Evolutionary conservation across 2,329 filamentous ascomycete species (phyloP), one percentile per base, ranked within the genome.

Genomic region (Lachnellula subtilissima): DNA sequence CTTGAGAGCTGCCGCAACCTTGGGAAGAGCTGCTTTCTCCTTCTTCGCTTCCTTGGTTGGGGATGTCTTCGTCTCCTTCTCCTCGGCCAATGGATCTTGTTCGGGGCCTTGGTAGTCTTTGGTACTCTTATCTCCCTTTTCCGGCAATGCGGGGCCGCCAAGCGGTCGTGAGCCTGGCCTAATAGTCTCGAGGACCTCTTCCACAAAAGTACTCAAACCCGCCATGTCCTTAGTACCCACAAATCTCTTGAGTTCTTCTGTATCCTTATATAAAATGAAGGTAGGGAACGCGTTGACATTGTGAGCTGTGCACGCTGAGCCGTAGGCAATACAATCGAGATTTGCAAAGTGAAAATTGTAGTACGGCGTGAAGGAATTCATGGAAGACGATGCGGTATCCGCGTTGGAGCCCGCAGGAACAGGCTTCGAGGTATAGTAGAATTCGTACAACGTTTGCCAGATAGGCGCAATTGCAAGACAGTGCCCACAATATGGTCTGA

Each of bases 401-500:
- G 50, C 52, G 5, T 62, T 40, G 14, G 60, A 48, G 11, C 57
- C 60, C 45, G 65, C 53, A 23, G 67, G 64, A 11, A 86, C 75
- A 15, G 88, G 87, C 66, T 91, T 86, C 39, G 90, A 94, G 39
- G 92, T 97, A 75, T 90, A 65, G 48, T 65, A 99, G 73, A 86
- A 97, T 75, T 99, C 94, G 78, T 97, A 96, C 14, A 93, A 73
- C 5, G 92, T 97, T 74, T 97, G 91, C 78, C 85, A 97, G 50
- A 84, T 86, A 7, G 94, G 94, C 52, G 89, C 91, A 67, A 91
- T 89, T 22, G 61, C 54, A 23, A 64, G 51, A 52, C 68, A 70
- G 55, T 70, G 68, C 40, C 58, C 54, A 50, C 68, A 70, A 39
- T 63, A 70, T 28, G 68, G 68, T 58, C 68, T 70, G 48, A 17